phyloP scores from a whole-genome alignment of 176 grass and related monocot species.

The Urochloa ruziziensis region DNA sequence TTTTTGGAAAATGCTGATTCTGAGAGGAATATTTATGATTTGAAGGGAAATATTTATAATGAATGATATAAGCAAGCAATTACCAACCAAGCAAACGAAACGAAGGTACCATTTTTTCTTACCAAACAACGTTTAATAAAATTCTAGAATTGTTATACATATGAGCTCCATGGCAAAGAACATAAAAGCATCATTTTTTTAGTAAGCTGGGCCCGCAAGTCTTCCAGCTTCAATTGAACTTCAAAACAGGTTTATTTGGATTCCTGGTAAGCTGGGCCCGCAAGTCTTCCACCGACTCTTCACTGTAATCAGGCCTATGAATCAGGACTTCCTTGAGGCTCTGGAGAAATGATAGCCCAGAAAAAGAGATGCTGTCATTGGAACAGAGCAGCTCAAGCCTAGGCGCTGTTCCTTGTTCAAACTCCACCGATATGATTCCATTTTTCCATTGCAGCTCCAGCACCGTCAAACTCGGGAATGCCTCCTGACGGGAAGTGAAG shows the following conservation, averaged over 20 bases:
- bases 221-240: too few relatives aligned
- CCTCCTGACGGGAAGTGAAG: neutral
- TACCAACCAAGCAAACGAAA: neutral
- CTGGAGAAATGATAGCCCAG: neutral
- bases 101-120: too few relatives aligned
- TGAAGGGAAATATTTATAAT: neutral
- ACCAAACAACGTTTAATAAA: too few relatives aligned
- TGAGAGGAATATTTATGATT: neutral
- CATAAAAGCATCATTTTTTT: too few relatives aligned
- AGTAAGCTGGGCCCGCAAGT: too few relatives aligned
- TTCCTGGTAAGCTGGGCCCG: neutral
- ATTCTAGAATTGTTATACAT: too few relatives aligned
- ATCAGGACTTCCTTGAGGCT: neutral
- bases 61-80: neutral
- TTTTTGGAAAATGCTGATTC: neutral
- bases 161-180: too few relatives aligned
- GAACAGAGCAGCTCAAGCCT: neutral
- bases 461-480: neutral
- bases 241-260: neutral
- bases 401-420: neutral
- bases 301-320: neutral
- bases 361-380: neutral
- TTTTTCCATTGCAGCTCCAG: fast-evolving
- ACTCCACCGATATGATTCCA: neutral
- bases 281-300: neutral